These are phyloP conservation scores for Suhomyces taliae DNA, from an alignment of 1,139 yeast genomes.

Conservation along the genomic window DNA sequence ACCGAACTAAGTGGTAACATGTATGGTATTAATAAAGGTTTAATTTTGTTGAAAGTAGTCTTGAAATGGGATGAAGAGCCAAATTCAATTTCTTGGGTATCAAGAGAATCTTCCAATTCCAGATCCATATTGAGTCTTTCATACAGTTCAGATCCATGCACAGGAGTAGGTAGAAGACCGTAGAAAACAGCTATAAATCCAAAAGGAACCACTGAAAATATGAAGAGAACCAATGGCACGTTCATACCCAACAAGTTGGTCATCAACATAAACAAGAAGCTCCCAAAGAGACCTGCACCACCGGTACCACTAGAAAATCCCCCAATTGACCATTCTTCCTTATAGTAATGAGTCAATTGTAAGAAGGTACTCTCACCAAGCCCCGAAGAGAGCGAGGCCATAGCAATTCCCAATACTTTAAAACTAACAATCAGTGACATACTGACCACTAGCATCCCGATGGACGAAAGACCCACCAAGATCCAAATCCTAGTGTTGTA, in stretches of 20 bases:
- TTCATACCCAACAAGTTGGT: constrained; percentile 37
- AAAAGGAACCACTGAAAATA: constrained; percentile 38
- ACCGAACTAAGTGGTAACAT: constrained; percentile 85
- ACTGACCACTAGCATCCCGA: constrained; percentile 78
- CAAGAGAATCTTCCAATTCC: neutral
- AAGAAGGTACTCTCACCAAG: constrained; percentile 87
- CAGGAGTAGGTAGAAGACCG: constrained; percentile 26
- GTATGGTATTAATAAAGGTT: constrained; percentile 60
- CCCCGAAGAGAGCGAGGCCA: constrained; percentile 87
- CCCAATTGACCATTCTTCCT: constrained; percentile 54
- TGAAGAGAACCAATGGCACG: constrained; percentile 31
- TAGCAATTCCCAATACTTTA: constrained; percentile 65
- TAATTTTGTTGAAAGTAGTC: constrained; percentile 43
- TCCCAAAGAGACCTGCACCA: constrained; percentile 87
- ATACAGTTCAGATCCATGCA: neutral
- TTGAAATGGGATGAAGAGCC: constrained; percentile 22
- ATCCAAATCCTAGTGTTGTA: constrained; percentile 55
- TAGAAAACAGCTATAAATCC: constrained; percentile 35
- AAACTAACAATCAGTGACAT: constrained; percentile 28
- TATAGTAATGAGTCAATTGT: constrained; percentile 75
- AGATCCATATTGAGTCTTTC: neutral
- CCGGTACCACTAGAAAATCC: constrained; percentile 97
- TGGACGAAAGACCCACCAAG: constrained; percentile 59
- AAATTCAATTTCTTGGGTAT: neutral
- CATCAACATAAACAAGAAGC: constrained; percentile 46